Percentiles rank a stretch among this genome's conserved stretches.
Conservation (phyloP, 176 grass and related monocot species). For the Triticum aestivum region IWGSC_CS_RefSeq_v2.1 NC_057812.1:171243566-171244065, state of each 20-base stretch:
- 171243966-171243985: neutral
- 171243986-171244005: neutral
- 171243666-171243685: neutral
- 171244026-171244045: neutral
- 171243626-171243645: neutral
- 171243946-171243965: neutral
- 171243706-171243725: neutral
- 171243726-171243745: neutral
- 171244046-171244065: conserved; percentile 19
- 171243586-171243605: neutral
- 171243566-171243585: neutral
- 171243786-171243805: too few species aligned
- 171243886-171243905: neutral
- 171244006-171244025: neutral
- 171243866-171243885: neutral
- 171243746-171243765: neutral
- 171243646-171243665: neutral
- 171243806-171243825: neutral
- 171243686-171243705: conserved; percentile 45
- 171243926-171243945: neutral
- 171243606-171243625: neutral
- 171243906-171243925: neutral
- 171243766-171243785: too few species aligned
- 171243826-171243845: neutral
- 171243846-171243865: neutral